A percentile compares a stretch with the other conserved stretches of the same genome.
Evolutionary conservation across 768 basidiomycete species (phyloP).

Genomic region (Postia placenta): DNA sequence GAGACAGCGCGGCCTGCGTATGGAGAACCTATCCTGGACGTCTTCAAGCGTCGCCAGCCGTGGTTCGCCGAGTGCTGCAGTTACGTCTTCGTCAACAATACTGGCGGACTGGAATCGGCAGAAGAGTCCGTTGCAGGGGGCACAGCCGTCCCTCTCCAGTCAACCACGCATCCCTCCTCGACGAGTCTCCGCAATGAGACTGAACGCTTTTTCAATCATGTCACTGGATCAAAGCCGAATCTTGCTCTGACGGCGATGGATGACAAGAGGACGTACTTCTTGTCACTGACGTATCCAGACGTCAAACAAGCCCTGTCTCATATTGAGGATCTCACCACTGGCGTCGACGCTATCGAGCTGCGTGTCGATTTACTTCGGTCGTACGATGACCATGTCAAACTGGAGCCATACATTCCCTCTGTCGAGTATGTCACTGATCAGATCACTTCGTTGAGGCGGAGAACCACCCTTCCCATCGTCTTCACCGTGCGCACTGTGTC

Average conservation of each 20-base stretch:
- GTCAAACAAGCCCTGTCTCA: conserved; percentile 59
- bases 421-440: conserved; percentile 73
- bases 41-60: conserved; percentile 75
- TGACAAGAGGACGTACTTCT: conserved; percentile 80
- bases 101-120: conserved; percentile 25
- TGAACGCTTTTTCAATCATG: conserved; percentile 81
- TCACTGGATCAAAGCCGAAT: conserved; percentile 70
- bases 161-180: not conserved
- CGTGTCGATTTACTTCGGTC: conserved; percentile 83
- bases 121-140: conserved; percentile 5
- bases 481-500: conserved; percentile 85
- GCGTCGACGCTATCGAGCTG: conserved; percentile 91
- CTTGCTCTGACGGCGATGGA: conserved; percentile 43
- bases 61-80: conserved; percentile 83
- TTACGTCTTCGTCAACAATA: conserved; percentile 79
- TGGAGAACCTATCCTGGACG: conserved; percentile 79
- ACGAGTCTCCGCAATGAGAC: conserved; percentile 49
- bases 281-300: conserved; percentile 90
- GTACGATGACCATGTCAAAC: conserved; percentile 37
- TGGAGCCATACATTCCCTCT: conserved; percentile 56
- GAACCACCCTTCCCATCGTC: conserved; percentile 79
- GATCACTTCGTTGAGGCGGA: conserved; percentile 69
- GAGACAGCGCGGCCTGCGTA: conserved; percentile 84
- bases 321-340: conserved; percentile 70
- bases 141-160: conserved; percentile 2